A percentile compares a stretch with the other conserved stretches of the same genome.
Evolutionary conservation across 139 green algal genomes (phyloP).

Genomic region (Tetraselmis striata): DNA sequence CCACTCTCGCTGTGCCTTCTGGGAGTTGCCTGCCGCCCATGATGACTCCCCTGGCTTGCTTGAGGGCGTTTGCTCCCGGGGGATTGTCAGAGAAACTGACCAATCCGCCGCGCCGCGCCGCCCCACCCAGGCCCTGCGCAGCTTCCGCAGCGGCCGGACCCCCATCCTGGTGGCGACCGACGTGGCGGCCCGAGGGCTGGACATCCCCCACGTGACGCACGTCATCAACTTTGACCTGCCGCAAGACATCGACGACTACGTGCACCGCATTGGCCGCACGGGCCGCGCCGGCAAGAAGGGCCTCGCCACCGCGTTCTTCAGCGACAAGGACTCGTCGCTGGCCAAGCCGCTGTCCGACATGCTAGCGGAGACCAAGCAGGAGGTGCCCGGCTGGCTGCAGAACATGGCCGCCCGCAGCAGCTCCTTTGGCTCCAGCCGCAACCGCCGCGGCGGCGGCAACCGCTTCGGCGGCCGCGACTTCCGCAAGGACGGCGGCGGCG

Average conservation of each 20-base stretch:
- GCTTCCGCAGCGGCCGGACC: conserved; percentile 46
- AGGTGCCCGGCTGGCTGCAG: conserved; percentile 86
- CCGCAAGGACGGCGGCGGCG: conserved; percentile 60
- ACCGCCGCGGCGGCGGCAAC: conserved; percentile 41
- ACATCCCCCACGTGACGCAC: conserved; percentile 60
- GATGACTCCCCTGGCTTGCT: background rate
- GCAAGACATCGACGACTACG: conserved; percentile 64
- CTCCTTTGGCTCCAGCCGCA: conserved; percentile 43
- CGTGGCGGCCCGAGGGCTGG: conserved; percentile 40
- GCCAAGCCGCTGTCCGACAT: conserved; percentile 32
- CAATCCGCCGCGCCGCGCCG: background rate
- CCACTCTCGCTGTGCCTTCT: background rate
- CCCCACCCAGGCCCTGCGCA: conserved; percentile 33
- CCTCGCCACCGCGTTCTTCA: conserved; percentile 35
- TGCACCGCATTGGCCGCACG: conserved; percentile 53
- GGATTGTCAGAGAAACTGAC: background rate
- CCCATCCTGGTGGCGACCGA: conserved; percentile 41
- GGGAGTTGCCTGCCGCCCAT: background rate
- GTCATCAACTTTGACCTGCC: conserved; percentile 71
- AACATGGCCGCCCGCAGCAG: conserved; percentile 56
- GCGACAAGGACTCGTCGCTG: conserved; percentile 81
- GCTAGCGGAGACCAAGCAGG: conserved; percentile 89
- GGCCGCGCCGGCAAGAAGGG: conserved; percentile 23
- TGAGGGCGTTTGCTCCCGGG: too few species aligned
- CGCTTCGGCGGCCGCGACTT: conserved; percentile 88